Evolutionary conservation across 2,329 filamentous ascomycete species (phyloP).

Genomic region (Myotisia sp.): DNA sequence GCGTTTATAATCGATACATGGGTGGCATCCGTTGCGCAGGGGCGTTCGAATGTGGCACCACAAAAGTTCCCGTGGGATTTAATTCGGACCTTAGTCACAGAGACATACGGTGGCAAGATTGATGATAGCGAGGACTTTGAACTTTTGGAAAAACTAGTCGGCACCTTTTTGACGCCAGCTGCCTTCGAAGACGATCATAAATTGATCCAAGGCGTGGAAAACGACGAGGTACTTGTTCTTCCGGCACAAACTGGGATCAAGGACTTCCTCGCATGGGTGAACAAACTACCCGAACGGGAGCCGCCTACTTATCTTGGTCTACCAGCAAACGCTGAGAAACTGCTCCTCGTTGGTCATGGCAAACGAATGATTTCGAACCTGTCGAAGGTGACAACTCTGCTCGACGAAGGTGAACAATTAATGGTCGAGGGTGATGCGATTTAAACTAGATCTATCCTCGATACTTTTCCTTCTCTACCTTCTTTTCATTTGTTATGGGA

Average conservation of each 20-base stretch:
- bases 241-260: conserved; percentile 68
- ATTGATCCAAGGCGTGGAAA: conserved; percentile 56
- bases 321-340: conserved; percentile 90
- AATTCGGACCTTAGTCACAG: conserved; percentile 74
- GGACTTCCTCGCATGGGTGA: conserved; percentile 85
- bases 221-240: conserved; percentile 52
- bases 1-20: conserved; percentile 91
- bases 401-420: conserved; percentile 89
- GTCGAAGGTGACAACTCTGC: conserved; percentile 66
- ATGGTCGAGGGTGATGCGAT: conserved; percentile 47
- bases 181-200: conserved; percentile 90
- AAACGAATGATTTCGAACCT: conserved; percentile 71
- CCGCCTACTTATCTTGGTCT: conserved; percentile 89
- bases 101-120: conserved; percentile 97
- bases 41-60: conserved; percentile 82
- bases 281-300: conserved; percentile 81
- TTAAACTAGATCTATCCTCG: conserved; percentile 2
- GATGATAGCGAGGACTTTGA: conserved; percentile 77
- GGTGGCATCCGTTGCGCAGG: conserved; percentile 69
- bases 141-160: conserved; percentile 58
- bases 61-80: conserved; percentile 94
- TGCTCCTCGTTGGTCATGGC: conserved; percentile 78
- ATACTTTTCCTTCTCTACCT: not conserved
- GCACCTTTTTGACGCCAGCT: conserved; percentile 63
- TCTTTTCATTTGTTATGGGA: not conserved